A percentile compares a stretch with the other conserved stretches of the same genome.
Conservation (phyloP, 2,329 filamentous ascomycete genomes). For the Trichoderma citrinoviride region DNA sequence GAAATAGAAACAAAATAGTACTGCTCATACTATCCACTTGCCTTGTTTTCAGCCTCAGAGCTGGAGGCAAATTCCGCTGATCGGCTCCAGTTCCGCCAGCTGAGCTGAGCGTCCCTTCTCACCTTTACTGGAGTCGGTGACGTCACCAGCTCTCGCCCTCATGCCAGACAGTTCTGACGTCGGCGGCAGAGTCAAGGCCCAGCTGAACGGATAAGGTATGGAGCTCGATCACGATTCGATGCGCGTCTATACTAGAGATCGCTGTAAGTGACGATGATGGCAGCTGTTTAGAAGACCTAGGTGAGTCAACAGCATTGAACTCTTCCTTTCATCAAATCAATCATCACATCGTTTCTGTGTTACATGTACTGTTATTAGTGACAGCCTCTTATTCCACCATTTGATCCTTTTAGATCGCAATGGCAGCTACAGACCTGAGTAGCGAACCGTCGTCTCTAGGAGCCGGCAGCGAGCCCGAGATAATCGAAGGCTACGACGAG, state of each 20-base stretch:
- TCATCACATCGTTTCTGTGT: neutral
- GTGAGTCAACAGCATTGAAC: neutral
- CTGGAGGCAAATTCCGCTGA: neutral
- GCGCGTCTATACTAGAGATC: too few species aligned
- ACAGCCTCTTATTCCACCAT: neutral
- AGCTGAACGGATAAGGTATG: neutral
- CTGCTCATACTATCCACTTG: neutral
- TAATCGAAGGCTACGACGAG: constrained; percentile 30
- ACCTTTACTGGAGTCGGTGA: neutral
- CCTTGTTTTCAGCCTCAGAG: neutral
- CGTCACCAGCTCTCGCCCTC: neutral
- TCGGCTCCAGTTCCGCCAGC: neutral
- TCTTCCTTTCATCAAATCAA: neutral
- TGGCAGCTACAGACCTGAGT: constrained; percentile 4
- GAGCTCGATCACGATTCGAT: neutral
- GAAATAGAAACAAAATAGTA: too few species aligned
- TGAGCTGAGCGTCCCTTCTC: neutral
- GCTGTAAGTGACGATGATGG: neutral
- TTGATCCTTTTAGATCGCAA: neutral
- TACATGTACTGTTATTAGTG: neutral
- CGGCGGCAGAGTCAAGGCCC: constrained; percentile 7
- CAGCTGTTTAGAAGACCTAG: neutral
- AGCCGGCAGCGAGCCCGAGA: constrained; percentile 31
- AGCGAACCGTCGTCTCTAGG: constrained; percentile 21
- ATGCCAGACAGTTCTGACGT: constrained; percentile 12